Evolutionary conservation across 805 yeast genomes (phyloP).

Genomic region (Candida xyloterini): DNA sequence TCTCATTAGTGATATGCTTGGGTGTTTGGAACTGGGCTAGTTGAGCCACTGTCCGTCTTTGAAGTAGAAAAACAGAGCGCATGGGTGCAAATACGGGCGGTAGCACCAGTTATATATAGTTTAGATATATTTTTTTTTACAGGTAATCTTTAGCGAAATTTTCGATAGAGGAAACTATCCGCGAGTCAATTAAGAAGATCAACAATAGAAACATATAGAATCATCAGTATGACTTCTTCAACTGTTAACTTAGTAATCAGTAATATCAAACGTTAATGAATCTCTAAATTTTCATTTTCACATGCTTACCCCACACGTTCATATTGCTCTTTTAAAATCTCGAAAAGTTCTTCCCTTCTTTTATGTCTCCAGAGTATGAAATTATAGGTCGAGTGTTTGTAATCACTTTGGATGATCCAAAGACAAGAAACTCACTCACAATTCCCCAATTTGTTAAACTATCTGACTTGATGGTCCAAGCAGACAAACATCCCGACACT

Average conservation of each 20-base stretch:
- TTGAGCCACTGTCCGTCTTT: conserved; percentile 43
- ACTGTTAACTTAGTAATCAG: too few species aligned
- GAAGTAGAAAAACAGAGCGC: conserved; percentile 10
- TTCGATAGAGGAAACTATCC: conserved; percentile 2
- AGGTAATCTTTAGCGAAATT: conserved; percentile 5
- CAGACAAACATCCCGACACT: conserved; percentile 61
- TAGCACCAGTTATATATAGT: background rate
- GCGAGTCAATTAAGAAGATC: conserved; percentile 3
- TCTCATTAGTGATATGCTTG: conserved; percentile 58
- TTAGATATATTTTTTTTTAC: background rate
- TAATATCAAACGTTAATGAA: background rate
- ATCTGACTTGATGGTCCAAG: conserved; percentile 56
- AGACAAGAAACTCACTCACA: conserved; percentile 62
- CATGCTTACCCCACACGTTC: conserved; percentile 12
- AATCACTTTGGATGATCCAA: conserved; percentile 64
- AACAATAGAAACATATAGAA: too few species aligned
- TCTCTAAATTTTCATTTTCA: conserved; percentile 1
- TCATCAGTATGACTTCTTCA: too few species aligned
- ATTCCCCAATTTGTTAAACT: conserved; percentile 61
- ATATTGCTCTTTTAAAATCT: background rate
- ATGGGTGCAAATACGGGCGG: background rate
- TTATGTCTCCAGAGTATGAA: conserved; percentile 6
- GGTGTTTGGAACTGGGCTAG: conserved; percentile 57
- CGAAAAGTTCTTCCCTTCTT: background rate
- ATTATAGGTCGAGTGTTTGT: conserved; percentile 33